Evolutionary conservation across 768 basidiomycete species (phyloP), one percentile per base, ranked within the genome.

Genomic region (Calocybe cyanea): DNA sequence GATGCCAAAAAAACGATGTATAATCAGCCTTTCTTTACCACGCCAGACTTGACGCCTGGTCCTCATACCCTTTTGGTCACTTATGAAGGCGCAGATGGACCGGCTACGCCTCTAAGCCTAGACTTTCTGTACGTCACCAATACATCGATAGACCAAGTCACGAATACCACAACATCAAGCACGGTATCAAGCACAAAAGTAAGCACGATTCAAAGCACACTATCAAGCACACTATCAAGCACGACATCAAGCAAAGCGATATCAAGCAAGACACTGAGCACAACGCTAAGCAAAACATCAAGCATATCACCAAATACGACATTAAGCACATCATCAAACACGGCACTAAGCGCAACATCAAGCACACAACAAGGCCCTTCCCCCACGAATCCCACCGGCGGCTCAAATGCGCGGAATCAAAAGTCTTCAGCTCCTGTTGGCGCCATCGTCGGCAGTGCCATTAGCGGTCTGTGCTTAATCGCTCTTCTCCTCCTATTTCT

Each of bases 41-140:
- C 24, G 6, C 44, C 41, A 2, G 14, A 42, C 24, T 37, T 53
- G 9, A 5, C 23, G 15, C 15, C 37, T 1, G 44, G 51, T 23
- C 25, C 25, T n/a, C 51, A 53, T 25, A 28, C 51, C 10, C 15
- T 53, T 15, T 2, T 31, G 7, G 44, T 53, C 1, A 53, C 41
- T 10, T 49, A 49, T 19, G 25, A 45, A 11, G 47, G 51, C 17
- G 34, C 23, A 9, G 14, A 25, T 23, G 36, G 20, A 14, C 17
- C 45, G 1, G 30, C 40, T 0, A 48, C 46, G 1, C 50, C 48
- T 4, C 48, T 53, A 10, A 43, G 41, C 10, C 23, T 53, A 7
- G 43, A 42, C 17, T 36, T 49, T 24, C 23, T 53, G n/a, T 20
- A 24, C 13, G 13, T 53, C 1, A 35, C 36, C 17, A 36, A 46